These are phyloP conservation scores for Ettlia oleoabundans DNA, from an alignment of 139 green algal species.

Conservation along the genomic window DNA sequence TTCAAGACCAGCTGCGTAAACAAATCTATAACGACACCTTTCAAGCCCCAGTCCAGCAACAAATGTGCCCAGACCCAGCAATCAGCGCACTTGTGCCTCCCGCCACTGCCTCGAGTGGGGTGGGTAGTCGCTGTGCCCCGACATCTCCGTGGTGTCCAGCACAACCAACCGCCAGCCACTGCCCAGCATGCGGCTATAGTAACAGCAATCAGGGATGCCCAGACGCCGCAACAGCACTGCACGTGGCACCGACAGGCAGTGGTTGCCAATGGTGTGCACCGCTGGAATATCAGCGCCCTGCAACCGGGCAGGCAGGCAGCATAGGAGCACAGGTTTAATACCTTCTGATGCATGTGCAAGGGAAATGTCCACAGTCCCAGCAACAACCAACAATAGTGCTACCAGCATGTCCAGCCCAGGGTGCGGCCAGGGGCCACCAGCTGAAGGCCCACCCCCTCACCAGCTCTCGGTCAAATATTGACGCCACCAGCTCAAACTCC, in stretches of 20 bases:
- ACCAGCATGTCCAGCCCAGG: no score
- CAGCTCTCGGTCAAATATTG: conserved; percentile 39
- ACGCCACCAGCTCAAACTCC: conserved; percentile 38
- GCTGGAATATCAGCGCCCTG: no score
- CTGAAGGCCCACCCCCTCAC: conserved; percentile 1
- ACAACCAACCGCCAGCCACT: conserved; percentile 69
- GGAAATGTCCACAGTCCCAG: no score
- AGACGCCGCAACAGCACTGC: conserved; percentile 48
- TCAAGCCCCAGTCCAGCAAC: no score
- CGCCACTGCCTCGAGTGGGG: conserved; percentile 33
- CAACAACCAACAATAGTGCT: no score
- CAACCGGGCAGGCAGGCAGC: no score
- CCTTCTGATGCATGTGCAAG: no score
- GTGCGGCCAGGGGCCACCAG: no score
- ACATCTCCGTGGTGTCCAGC: conserved; percentile 84
- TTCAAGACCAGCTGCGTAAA: no score
- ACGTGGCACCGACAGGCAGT: conserved; percentile 64
- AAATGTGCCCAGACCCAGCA: not conserved
- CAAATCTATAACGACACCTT: no score
- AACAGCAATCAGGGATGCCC: conserved; percentile 49
- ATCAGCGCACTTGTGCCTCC: conserved; percentile 48
- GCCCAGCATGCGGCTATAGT: conserved; percentile 53
- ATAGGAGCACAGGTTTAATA: no score
- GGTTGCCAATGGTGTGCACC: conserved; percentile 75
- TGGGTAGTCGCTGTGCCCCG: conserved; percentile 49